Percentiles rank a stretch among this genome's conserved stretches.
Conservation (phyloP, 495 filamentous ascomycete species). For the Trichoderma reesei region DNA sequence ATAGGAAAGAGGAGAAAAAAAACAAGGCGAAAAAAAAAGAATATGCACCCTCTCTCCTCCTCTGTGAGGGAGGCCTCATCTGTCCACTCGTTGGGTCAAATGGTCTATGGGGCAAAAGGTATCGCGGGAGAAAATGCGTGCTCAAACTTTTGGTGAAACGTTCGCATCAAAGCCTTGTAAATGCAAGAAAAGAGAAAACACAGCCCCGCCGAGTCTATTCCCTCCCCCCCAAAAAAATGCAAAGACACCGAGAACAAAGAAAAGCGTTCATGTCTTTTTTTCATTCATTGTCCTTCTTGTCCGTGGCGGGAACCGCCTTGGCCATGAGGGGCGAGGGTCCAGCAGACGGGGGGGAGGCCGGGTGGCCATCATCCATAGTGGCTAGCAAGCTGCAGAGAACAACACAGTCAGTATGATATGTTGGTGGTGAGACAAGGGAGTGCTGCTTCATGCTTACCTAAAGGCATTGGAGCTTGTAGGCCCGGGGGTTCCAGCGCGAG, state of each 20-base stretch:
- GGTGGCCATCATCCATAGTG: conserved; percentile 42
- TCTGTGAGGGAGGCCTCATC: conserved; percentile 5
- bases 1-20: not conserved
- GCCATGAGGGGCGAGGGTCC: conserved; percentile 48
- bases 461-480: conserved; percentile 72
- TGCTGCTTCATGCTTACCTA: conserved; percentile 50
- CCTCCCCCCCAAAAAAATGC: conserved; percentile 22
- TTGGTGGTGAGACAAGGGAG: conserved; percentile 10
- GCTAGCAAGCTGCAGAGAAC: conserved; percentile 35
- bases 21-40: conserved; percentile 17
- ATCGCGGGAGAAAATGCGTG: conserved; percentile 5
- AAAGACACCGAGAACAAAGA: conserved; percentile 14
- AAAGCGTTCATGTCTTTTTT: conserved; percentile 13
- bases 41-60: conserved; percentile 11
- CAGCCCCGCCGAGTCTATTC: conserved; percentile 25
- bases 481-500: conserved; percentile 80
- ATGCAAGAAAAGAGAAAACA: conserved; percentile 30
- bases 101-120: conserved; percentile 8
- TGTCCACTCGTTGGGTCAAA: conserved; percentile 6
- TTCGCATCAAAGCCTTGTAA: conserved; percentile 27
- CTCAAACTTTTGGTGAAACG: conserved; percentile 5
- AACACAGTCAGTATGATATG: conserved; percentile 19
- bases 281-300: conserved; percentile 37
- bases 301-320: conserved; percentile 51
- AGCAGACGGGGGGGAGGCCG: conserved; percentile 54